Conservation (phyloP, 2,329 filamentous ascomycete genomes). For the Ceratocystis smalleyi region DNA sequence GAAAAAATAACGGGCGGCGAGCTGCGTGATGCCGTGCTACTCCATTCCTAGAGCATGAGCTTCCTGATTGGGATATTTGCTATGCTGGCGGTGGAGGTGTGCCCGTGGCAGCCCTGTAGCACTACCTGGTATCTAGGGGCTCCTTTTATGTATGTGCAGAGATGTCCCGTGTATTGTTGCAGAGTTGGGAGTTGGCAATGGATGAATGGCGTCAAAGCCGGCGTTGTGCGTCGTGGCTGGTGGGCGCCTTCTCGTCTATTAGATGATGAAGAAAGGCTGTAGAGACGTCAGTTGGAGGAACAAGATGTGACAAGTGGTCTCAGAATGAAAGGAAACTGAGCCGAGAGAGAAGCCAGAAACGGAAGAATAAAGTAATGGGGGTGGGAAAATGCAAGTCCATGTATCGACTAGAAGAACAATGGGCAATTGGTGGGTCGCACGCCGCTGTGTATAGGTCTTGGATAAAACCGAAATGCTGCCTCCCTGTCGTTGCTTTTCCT, state of each 20-base stretch:
- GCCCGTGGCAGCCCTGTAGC: not conserved
- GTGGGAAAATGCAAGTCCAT: too few species aligned
- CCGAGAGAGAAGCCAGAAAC: not conserved
- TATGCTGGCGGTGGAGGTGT: not conserved
- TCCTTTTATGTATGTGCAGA: too few species aligned
- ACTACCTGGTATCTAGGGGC: too few species aligned
- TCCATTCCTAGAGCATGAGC: not conserved
- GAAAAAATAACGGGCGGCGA: not conserved
- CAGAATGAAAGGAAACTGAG: not conserved
- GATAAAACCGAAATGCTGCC: not conserved
- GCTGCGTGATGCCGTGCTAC: constrained; percentile 4
- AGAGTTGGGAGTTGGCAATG: not conserved
- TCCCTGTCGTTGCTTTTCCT: not conserved
- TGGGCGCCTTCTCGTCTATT: not conserved
- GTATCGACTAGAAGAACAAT: not conserved
- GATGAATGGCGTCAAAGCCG: not conserved
- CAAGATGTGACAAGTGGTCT: not conserved
- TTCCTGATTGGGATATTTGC: not conserved
- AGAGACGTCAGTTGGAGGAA: not conserved
- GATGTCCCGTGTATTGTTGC: too few species aligned
- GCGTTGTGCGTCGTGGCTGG: not conserved
- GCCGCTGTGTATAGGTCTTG: not conserved
- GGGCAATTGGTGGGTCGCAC: not conserved
- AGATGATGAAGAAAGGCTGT: not conserved
- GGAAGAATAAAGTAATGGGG: not conserved